Conservation (phyloP, 2,329 filamentous ascomycete species). For the Tolypocladium album region DNA sequence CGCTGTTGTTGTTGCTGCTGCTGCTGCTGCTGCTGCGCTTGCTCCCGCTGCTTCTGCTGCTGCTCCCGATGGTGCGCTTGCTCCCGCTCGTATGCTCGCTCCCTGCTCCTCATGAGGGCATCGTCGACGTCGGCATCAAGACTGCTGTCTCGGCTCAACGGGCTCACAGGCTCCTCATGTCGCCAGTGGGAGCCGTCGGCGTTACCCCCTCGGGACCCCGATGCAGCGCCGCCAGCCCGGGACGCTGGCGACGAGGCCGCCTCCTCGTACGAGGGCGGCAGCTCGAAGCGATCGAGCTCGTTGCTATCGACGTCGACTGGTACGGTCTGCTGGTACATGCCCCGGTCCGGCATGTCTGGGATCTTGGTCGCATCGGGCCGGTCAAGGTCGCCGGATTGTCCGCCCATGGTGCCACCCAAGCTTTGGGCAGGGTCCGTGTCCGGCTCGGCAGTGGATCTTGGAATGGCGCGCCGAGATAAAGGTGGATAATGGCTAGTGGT, state of each 20-base stretch:
- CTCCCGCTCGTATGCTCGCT: neutral
- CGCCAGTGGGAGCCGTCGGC: neutral
- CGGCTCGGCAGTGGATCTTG: neutral
- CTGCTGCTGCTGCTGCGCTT: neutral
- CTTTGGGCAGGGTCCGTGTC: neutral
- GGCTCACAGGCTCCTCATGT: neutral
- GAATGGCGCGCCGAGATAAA: neutral
- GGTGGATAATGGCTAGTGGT: neutral
- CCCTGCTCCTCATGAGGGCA: neutral
- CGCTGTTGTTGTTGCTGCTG: neutral
- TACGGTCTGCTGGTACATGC: neutral
- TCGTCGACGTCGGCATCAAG: neutral
- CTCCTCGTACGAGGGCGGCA: conserved; percentile 2
- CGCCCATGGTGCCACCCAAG: neutral
- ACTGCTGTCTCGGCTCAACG: neutral
- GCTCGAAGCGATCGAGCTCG: neutral
- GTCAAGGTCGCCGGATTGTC: neutral
- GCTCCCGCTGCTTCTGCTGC: neutral
- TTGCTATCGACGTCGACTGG: neutral
- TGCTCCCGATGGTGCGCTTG: neutral
- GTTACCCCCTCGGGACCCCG: neutral
- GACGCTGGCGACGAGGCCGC: neutral
- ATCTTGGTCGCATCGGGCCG: neutral
- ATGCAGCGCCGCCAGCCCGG: no score
- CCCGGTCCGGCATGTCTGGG: neutral